Evolutionary conservation across 208 protist species (phyloP), one percentile per base, ranked within the genome.

Genomic region (Novymonas esmeraldas): DNA sequence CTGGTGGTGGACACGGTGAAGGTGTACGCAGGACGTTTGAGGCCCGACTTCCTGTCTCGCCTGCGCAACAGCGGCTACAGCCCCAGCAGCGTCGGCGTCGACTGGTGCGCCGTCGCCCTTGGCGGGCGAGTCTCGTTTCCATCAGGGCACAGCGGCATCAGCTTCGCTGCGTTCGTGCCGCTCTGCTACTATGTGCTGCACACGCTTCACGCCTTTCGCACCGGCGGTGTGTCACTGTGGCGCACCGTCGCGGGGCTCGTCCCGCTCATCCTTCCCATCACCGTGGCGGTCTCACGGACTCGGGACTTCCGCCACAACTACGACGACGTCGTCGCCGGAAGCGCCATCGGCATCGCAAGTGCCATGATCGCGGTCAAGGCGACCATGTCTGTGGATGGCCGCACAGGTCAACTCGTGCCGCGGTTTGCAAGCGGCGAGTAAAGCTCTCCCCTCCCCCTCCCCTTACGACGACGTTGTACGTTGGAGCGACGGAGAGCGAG

Each of bases 111-210:
- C 2, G 90, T 76, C 14, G 76, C 80, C 29, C 66, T 70, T 18
- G 79, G 82, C 6, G 84, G 83, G 4, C 89, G 89, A 24, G 67
- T 92, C 0, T 95, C 87, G 2, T 98, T 98, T 45, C 95, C 95
- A 7, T 92, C 82, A 1, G 95, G 95, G 3, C 95, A 98, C 77
- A 89, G 81, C 33, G 84, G 82, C 24, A 80, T 88, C n/a, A 77
- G 74, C 34, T 98, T 98, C 62, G 59, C 87, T 6, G 76, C 85
- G 39, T 85, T 83, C 54, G 71, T 79, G 22, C 69, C 87, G 9
- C 69, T 93, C 38, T 80, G 78, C 16, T 78, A 94, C 44, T 93
- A 96, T 9, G 75, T 92, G 5, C 66, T 97, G 31, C 82, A 5
- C 73, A 93, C 38, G 24, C 67, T 79, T 11, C 73, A 64, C 6